Conservation (phyloP, 2,329 filamentous ascomycete species). For the Clarireedia hainanense region DNA sequence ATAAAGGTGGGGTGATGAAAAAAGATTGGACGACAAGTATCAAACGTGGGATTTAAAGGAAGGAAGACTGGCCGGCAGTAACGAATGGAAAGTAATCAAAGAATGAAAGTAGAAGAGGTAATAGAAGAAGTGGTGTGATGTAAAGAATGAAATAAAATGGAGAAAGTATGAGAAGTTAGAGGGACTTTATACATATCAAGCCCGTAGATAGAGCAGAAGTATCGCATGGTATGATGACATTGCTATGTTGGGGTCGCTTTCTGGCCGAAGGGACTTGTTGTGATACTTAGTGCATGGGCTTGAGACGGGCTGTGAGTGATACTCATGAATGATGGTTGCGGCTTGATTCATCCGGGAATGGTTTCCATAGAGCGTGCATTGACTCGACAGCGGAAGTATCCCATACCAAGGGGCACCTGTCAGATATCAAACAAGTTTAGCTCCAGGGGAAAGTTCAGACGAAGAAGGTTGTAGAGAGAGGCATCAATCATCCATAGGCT, state of each 20-base stretch:
- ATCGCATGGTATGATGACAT: neutral
- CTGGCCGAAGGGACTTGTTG: neutral
- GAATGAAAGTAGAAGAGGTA: neutral
- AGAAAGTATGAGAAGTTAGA: constrained; percentile 1
- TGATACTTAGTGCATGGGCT: neutral
- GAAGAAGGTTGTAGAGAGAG: neutral
- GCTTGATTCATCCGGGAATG: neutral
- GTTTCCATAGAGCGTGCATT: neutral
- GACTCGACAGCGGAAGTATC: neutral
- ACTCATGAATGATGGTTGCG: neutral
- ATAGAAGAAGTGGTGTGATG: neutral
- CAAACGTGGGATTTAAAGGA: constrained; percentile 4
- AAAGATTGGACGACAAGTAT: constrained; percentile 17
- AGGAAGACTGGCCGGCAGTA: constrained; percentile 2
- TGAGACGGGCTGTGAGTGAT: constrained; percentile 1
- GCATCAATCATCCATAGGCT: neutral
- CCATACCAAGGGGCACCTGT: neutral
- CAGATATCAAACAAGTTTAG: neutral
- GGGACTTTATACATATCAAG: neutral
- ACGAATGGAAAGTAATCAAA: neutral
- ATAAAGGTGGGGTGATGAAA: constrained; percentile 11
- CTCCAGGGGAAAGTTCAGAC: neutral
- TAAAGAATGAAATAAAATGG: neutral
- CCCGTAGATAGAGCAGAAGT: neutral
- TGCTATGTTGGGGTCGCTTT: neutral